Conservation (phyloP, 768 basidiomycete species). For the Pholiota molesta region DNA sequence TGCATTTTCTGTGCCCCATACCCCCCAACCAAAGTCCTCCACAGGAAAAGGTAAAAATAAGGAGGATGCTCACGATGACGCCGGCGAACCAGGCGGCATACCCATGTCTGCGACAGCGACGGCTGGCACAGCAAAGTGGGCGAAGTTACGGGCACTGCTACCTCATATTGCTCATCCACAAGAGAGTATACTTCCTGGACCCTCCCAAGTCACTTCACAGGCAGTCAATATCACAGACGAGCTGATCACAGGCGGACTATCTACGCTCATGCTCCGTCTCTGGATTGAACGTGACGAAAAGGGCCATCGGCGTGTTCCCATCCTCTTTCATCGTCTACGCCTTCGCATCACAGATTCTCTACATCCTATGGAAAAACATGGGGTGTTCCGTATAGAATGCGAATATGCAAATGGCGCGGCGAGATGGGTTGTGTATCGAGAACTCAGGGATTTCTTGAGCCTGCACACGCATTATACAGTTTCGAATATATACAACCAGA, state of each 20-base stretch:
- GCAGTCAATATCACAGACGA: slow-evolving; percentile 82
- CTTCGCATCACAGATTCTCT: slow-evolving; percentile 87
- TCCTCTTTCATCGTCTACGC: slow-evolving; percentile 77
- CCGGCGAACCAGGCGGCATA: slow-evolving; percentile 2
- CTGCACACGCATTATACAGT: slow-evolving; percentile 89
- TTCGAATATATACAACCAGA: slow-evolving; percentile 77
- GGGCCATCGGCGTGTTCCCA: slow-evolving; percentile 76
- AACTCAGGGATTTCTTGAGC: slow-evolving; percentile 89
- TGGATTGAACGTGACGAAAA: slow-evolving; percentile 91
- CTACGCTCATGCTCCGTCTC: slow-evolving; percentile 75
- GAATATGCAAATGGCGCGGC: slow-evolving; percentile 93
- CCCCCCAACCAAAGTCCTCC: slow-evolving; percentile 14
- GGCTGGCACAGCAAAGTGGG: slow-evolving; percentile 52
- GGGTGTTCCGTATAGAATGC: slow-evolving; percentile 91
- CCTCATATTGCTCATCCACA: slow-evolving; percentile 52
- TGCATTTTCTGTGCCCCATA: slow-evolving; percentile 37
- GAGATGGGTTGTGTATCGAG: slow-evolving; percentile 95
- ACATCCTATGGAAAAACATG: slow-evolving; percentile 74
- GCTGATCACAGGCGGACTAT: slow-evolving; percentile 78
- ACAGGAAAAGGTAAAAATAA: slow-evolving; percentile 23
- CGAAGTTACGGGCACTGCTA: slow-evolving; percentile 64
- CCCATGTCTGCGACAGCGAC: slow-evolving; percentile 6
- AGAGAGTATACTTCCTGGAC: slow-evolving; percentile 35
- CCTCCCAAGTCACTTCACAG: slow-evolving; percentile 52
- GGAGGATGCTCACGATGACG: slow-evolving; percentile 12